These are phyloP conservation scores for Trifolium pratense DNA, from an alignment of 306 rosid species.

Conservation along the genomic window DNA sequence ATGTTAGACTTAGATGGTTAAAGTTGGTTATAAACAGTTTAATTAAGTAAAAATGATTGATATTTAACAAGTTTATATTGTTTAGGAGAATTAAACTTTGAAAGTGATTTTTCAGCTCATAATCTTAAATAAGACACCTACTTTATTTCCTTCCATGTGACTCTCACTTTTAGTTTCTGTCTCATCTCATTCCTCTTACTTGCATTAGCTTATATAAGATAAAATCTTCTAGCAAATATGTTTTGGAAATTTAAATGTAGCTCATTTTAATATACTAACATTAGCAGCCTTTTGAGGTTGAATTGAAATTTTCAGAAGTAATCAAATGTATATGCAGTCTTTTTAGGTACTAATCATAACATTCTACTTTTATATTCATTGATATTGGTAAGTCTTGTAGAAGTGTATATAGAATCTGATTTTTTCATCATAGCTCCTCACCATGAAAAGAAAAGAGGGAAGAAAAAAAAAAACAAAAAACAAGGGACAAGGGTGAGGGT, in stretches of 20 bases:
- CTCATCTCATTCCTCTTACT: conserved; percentile 2
- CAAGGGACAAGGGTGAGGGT: neutral
- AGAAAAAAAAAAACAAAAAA: neutral
- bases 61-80: conserved; percentile 19
- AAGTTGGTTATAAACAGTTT: neutral
- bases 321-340: too few species aligned
- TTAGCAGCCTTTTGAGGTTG: neutral
- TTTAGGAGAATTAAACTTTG: conserved; percentile 42
- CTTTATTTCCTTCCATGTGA: conserved; percentile 39
- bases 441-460: neutral
- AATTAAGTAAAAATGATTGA: neutral
- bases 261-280: neutral
- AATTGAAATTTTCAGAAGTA: neutral
- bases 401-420: neutral
- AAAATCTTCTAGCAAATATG: neutral
- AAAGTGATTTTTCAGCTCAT: conserved; percentile 51
- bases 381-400: neutral
- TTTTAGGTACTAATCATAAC: neutral
- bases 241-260: conserved; percentile 7
- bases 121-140: conserved; percentile 41
- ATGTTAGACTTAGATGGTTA: neutral
- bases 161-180: conserved; percentile 16
- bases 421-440: neutral
- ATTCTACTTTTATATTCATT: neutral
- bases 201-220: neutral